phyloP scores from a whole-genome alignment of 441 rosid species.

The Bocquillonia castaneifolia region DNA sequence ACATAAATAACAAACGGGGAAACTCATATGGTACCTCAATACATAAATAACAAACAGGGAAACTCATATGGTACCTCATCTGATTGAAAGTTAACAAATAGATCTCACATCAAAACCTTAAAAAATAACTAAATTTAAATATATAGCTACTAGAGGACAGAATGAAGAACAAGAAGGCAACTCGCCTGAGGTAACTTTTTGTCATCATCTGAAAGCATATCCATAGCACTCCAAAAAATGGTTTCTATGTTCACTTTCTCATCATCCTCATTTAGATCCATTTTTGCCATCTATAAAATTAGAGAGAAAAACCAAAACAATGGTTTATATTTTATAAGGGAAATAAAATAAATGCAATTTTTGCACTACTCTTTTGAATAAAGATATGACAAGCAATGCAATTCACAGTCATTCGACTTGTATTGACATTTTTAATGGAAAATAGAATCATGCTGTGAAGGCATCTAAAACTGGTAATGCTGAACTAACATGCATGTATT shows the following conservation, averaged over 20 bases:
- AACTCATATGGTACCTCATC: not conserved
- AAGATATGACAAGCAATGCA: constrained; percentile 6
- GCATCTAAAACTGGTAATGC: not conserved
- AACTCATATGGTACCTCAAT: not conserved
- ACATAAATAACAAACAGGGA: not conserved
- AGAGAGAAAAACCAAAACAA: constrained; percentile 15
- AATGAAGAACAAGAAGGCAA: constrained; percentile 24
- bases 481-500: not conserved
- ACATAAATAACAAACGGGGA: no score
- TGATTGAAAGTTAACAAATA: not conserved
- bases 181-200: constrained; percentile 99
- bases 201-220: constrained; percentile 95
- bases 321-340: not conserved
- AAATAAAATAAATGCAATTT: constrained; percentile 7
- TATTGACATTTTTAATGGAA: not conserved
- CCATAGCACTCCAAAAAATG: constrained; percentile 94
- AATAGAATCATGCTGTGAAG: not conserved
- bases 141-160: not conserved
- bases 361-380: not conserved
- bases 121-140: not conserved
- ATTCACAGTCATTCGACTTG: not conserved
- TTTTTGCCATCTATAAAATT: constrained; percentile 71
- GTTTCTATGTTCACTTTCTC: constrained; percentile 81
- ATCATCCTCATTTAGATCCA: constrained; percentile 87
- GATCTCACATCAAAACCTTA: not conserved